phyloP scores from a whole-genome alignment of 2,329 filamentous ascomycete genomes.

The Stagonosporopsis chrysanthemi region DNA sequence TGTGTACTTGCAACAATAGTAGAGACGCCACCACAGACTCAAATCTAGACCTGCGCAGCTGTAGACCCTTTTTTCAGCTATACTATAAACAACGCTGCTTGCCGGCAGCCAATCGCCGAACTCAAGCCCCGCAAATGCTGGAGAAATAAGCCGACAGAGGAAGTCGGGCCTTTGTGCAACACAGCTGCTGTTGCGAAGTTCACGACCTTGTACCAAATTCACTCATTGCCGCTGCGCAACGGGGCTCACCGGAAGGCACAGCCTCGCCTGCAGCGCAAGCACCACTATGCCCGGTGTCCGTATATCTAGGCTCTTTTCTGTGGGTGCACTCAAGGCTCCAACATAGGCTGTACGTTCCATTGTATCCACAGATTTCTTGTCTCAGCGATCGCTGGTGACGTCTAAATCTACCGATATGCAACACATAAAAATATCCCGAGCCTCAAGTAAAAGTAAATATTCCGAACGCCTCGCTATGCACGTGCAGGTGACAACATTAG shows the following conservation, averaged over 20 bases:
- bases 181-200: background rate
- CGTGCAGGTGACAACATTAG: background rate
- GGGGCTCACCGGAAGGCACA: slow-evolving; percentile 9
- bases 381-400: background rate
- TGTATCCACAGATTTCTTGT: background rate
- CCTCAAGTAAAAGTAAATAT: slow-evolving; percentile 2
- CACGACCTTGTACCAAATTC: background rate
- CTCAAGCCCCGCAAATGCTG: background rate
- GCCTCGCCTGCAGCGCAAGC: slow-evolving; percentile 17
- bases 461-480: slow-evolving; percentile 47
- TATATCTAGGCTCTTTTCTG: background rate
- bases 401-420: background rate
- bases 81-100: background rate
- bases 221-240: background rate
- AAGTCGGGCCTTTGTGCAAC: background rate
- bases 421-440: background rate
- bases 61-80: background rate
- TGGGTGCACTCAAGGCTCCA: background rate
- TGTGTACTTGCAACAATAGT: slow-evolving; percentile 16
- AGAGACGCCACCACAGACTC: background rate
- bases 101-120: background rate
- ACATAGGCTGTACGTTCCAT: background rate
- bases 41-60: background rate
- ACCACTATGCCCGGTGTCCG: background rate
- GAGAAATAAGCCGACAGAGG: background rate